phyloP scores from a whole-genome alignment of 306 rosid species.

The Ormosia semicastrata region DNA sequence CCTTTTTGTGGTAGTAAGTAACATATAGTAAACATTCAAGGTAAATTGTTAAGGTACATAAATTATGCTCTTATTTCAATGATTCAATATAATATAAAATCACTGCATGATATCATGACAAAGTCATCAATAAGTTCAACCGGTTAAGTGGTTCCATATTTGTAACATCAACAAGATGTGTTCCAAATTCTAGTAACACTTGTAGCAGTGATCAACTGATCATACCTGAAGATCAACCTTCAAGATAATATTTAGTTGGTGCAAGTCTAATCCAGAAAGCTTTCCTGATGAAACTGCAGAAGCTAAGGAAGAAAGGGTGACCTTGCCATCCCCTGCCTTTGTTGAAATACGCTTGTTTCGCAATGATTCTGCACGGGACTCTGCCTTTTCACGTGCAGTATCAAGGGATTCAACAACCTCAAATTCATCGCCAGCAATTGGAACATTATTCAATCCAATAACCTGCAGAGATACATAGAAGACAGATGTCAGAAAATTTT shows the following conservation, averaged over 20 bases:
- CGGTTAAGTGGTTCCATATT: conserved; percentile 3
- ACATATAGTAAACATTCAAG: neutral
- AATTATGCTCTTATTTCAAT: neutral
- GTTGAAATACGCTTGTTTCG: conserved; percentile 82
- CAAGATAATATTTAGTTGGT: conserved; percentile 85
- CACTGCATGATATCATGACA: neutral
- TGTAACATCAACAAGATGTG: conserved; percentile 4
- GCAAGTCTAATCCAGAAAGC: conserved; percentile 91
- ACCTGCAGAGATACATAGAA: conserved; percentile 48
- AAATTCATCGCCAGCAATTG: conserved; percentile 92
- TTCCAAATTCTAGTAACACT: conserved; percentile 6
- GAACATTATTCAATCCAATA: conserved; percentile 88
- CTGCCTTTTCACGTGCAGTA: conserved; percentile 91
- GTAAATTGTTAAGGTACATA: neutral
- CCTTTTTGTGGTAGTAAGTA: neutral
- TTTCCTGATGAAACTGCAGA: conserved; percentile 87
- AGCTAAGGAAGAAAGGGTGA: conserved; percentile 97
- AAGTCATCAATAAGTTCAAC: conserved; percentile 12
- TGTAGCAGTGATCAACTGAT: conserved; percentile 21
- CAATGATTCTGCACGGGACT: conserved; percentile 67
- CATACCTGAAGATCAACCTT: conserved; percentile 99
- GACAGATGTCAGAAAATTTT: neutral
- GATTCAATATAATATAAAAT: conserved; percentile 14
- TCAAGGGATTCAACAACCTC: conserved; percentile 86
- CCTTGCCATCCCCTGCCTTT: conserved; percentile 98